Evolutionary conservation across 2,329 filamentous ascomycete species (phyloP), one percentile per base, ranked within the genome.

Genomic region (Phaeosphaeria sp.): DNA sequence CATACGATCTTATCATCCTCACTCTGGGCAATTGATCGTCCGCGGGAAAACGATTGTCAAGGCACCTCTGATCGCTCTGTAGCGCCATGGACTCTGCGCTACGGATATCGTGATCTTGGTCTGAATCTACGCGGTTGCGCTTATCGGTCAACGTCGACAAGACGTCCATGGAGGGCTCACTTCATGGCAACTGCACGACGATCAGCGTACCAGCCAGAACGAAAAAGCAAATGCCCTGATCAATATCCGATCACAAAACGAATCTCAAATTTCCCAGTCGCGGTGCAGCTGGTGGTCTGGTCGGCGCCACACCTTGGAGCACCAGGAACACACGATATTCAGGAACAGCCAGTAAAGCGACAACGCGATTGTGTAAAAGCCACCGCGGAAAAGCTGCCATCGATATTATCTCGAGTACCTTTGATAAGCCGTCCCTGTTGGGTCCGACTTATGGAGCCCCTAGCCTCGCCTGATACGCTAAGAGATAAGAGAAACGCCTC

Each of bases 401-500:
- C 60, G 55, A 63, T 65, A 62, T 71, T 71, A 67, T 74, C 65
- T 67, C 18, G 18, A 60, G 52, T 53, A 49, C 55, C 55, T 59
- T 47, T 71, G 72, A 75, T 73, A 75, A 74, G 69, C 20, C 40
- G 63, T 60, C 62, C 56, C 56, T 63, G 61, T 63, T 63, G 59
- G 60, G 66, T 36, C 50, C 51, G 39, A 51, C 30, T 50, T 56
- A 56, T 44, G 53, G 53, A 53, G 40, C 51, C 60, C 57, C 61
- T 68, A 63, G 68, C 53, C 64, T 59, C 61, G 60, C 51, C 60
- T 60, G 61, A 52, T 51, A 56, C 40, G 68, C 68, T 69, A 72
- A 74, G 71, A 75, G 73, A 75, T 75, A 75, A 75, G 73, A 67
- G 58, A 71, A 30, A 66, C 65, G 69, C 68, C 71, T 60, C 59